phyloP scores from a whole-genome alignment of 306 rosid genomes.

The Senna siamea region DNA sequence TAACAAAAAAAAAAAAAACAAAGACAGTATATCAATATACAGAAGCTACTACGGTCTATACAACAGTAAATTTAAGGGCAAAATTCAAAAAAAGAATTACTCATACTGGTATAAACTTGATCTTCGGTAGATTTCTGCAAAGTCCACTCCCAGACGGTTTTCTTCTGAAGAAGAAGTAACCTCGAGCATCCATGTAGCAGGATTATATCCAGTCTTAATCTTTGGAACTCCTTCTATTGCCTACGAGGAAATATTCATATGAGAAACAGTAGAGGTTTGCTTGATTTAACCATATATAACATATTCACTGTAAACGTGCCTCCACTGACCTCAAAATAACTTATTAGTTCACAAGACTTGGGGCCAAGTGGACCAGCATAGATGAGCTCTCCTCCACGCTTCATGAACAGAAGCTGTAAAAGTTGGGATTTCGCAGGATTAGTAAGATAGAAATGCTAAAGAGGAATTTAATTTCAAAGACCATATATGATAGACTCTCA shows the following conservation, averaged over 20 bases:
- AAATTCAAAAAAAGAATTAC: slow-evolving; percentile 21
- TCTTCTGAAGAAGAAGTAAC: slow-evolving; percentile 86
- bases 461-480: slow-evolving; percentile 29
- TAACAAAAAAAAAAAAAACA: slow-evolving; percentile 38
- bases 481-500: slow-evolving; percentile 15
- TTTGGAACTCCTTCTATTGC: slow-evolving; percentile 81
- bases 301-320: slow-evolving; percentile 18
- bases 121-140: slow-evolving; percentile 81
- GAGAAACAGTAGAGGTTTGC: slow-evolving; percentile 34
- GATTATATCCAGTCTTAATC: slow-evolving; percentile 87
- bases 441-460: slow-evolving; percentile 20
- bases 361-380: slow-evolving; percentile 98
- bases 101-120: slow-evolving; percentile 79
- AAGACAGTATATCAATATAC: slow-evolving; percentile 35
- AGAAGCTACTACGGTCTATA: not conserved
- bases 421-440: slow-evolving; percentile 35
- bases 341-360: slow-evolving; percentile 75
- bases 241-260: slow-evolving; percentile 46
- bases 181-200: slow-evolving; percentile 98
- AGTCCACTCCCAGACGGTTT: slow-evolving; percentile 82
- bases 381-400: slow-evolving; percentile 97
- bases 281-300: slow-evolving; percentile 24
- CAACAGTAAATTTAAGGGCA: slow-evolving; percentile 31
- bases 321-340: slow-evolving; percentile 82
- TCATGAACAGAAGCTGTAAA: slow-evolving; percentile 83